Conservation (phyloP, 2,329 filamentous ascomycete species). For the Pezicula rhizophila region DNA sequence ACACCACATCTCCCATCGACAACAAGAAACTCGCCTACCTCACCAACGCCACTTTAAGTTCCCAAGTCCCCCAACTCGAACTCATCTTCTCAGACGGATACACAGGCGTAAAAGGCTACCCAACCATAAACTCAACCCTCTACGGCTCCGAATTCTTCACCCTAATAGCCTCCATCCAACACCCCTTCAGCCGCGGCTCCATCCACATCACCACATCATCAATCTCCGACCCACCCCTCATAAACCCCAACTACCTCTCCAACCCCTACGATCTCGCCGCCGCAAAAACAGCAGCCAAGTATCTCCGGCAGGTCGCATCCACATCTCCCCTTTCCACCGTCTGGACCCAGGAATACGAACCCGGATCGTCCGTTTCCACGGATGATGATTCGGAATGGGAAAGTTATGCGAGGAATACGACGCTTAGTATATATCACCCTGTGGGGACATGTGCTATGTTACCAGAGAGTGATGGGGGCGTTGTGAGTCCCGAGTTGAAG, state of each 20-base stretch:
- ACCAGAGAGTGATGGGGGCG: slow-evolving; percentile 7
- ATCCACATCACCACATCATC: slow-evolving; percentile 46
- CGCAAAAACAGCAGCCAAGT: slow-evolving; percentile 13
- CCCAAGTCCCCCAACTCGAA: slow-evolving; percentile 16
- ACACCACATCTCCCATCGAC: slow-evolving; percentile 27
- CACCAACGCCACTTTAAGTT: slow-evolving; percentile 17
- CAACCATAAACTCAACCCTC: slow-evolving; percentile 6
- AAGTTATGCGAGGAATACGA: slow-evolving; percentile 6
- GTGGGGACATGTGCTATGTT: slow-evolving; percentile 11
- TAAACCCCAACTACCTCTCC: slow-evolving; percentile 49
- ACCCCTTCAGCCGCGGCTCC: slow-evolving; percentile 49
- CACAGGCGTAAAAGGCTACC: slow-evolving; percentile 29
- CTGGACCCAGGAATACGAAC: slow-evolving; percentile 19
- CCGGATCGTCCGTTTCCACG: slow-evolving; percentile 7
- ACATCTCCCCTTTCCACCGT: slow-evolving; percentile 10
- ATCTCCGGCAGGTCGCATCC: slow-evolving; percentile 11
- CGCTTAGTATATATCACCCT: slow-evolving; percentile 7
- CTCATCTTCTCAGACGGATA: slow-evolving; percentile 38
- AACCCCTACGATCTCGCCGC: slow-evolving; percentile 43
- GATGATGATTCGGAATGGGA: slow-evolving; percentile 2
- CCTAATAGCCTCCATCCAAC: slow-evolving; percentile 47
- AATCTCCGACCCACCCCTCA: slow-evolving; percentile 34
- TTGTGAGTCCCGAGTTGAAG: slow-evolving; percentile 8
- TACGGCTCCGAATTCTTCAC: slow-evolving; percentile 15
- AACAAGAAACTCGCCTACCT: slow-evolving; percentile 36